A percentile compares a stretch with the other conserved stretches of the same genome.
Evolutionary conservation across 2,329 filamentous ascomycete species (phyloP).

Genomic region (Aspergillus ochraceus): DNA sequence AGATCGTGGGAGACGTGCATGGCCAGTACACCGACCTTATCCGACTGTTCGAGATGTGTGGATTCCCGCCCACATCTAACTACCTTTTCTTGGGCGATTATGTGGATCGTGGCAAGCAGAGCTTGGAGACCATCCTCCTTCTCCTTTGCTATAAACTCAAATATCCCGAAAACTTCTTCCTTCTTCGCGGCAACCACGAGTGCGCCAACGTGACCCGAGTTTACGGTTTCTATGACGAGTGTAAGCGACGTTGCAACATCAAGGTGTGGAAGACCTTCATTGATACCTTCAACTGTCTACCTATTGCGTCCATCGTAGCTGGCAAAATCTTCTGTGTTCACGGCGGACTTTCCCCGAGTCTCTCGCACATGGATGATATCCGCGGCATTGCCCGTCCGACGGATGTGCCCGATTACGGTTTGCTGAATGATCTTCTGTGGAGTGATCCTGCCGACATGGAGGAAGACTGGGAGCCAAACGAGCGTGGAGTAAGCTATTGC

Average conservation of each 20-base stretch:
- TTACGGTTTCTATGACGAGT: constrained; percentile 98
- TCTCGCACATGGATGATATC: constrained; percentile 98
- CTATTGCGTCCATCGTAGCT: constrained; percentile 93
- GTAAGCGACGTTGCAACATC: constrained; percentile 92
- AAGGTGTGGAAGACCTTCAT: constrained; percentile 99
- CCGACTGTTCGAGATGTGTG: constrained; percentile 97
- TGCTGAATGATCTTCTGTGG: constrained; percentile 95
- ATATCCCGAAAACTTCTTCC: constrained; percentile 95
- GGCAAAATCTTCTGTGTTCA: constrained; percentile 98
- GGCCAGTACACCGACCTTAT: constrained; percentile 96
- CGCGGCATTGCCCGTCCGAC: constrained; percentile 92
- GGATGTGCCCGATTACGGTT: constrained; percentile 93
- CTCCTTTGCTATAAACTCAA: constrained; percentile 96
- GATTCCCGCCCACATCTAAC: constrained; percentile 88
- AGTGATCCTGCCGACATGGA: constrained; percentile 98
- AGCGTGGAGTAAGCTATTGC: constrained; percentile 95
- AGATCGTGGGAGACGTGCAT: constrained; percentile 96
- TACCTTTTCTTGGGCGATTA: constrained; percentile 96
- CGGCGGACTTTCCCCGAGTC: constrained; percentile 85
- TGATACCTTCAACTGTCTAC: constrained; percentile 92
- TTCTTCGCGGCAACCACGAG: constrained; percentile 92
- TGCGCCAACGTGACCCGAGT: constrained; percentile 95
- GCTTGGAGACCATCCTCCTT: constrained; percentile 88
- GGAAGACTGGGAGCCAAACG: constrained; percentile 95
- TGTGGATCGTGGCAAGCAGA: constrained; percentile 94